Evolutionary conservation across 352 stramenopile genomes (phyloP).

Genomic region (Globisporangium acanthophoron): DNA sequence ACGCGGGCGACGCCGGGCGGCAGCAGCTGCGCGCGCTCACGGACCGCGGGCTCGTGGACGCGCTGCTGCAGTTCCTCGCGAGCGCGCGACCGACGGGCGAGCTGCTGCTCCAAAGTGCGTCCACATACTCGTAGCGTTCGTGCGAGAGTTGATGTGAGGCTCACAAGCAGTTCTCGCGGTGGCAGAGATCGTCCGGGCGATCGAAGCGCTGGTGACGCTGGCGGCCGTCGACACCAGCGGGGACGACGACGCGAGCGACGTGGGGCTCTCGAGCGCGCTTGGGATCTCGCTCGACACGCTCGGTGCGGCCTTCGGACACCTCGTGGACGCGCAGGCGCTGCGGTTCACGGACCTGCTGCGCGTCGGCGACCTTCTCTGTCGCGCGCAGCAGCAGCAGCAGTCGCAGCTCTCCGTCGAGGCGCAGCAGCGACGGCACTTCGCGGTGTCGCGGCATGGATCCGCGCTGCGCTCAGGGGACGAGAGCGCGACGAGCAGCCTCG

Average conservation of each 20-base stretch:
- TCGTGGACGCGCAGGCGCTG: conserved; percentile 31
- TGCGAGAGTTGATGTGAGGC: not conserved
- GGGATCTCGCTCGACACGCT: conserved; percentile 30
- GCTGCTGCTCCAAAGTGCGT: conserved; percentile 9
- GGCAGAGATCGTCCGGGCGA: conserved; percentile 21
- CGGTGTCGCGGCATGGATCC: not conserved
- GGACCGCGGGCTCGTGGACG: conserved; percentile 2
- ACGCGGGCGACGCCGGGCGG: not conserved
- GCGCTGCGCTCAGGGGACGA: not conserved
- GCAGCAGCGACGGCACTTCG: conserved; percentile 12
- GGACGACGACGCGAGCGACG: not conserved
- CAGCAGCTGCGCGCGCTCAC: conserved; percentile 1
- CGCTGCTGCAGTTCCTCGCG: conserved; percentile 11
- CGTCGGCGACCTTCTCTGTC: conserved; percentile 34
- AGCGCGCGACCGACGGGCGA: not conserved
- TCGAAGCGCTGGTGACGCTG: conserved; percentile 24
- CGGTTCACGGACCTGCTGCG: conserved; percentile 42
- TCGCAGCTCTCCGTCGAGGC: conserved; percentile 8
- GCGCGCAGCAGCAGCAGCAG: conserved; percentile 19
- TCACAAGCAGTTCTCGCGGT: not conserved
- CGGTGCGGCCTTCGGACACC: conserved; percentile 27
- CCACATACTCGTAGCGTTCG: not conserved
- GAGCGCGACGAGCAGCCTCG: not conserved
- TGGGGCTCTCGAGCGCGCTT: not conserved
- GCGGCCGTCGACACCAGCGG: conserved; percentile 1